These are phyloP conservation scores for Saturnispora kantuleensis DNA, from an alignment of 805 yeast genomes.

Conservation along the genomic window DNA sequence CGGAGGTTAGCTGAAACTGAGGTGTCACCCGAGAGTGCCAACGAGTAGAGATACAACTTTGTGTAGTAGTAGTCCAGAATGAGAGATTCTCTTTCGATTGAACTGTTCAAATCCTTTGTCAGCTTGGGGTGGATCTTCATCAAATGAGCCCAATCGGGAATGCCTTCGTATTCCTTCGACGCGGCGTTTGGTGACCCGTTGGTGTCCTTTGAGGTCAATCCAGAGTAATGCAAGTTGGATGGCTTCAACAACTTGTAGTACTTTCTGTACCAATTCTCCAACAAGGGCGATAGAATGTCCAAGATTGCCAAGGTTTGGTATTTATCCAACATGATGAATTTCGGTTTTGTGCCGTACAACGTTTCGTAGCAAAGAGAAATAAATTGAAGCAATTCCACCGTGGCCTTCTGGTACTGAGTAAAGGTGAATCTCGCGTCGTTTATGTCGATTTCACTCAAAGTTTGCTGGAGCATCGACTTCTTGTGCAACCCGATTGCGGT, in stretches of 20 bases:
- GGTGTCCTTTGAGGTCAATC: conserved; percentile 7
- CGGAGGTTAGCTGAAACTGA: conserved; percentile 26
- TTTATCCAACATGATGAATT: conserved; percentile 40
- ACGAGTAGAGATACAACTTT: conserved; percentile 71
- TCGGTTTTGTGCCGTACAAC: conserved; percentile 58
- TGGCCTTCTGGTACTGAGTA: conserved; percentile 59
- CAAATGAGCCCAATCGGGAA: conserved; percentile 13
- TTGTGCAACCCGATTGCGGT: conserved; percentile 76
- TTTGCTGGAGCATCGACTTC: conserved; percentile 65
- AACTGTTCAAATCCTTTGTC: conserved; percentile 29
- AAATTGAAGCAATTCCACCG: conserved; percentile 68
- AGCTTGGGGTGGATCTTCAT: conserved; percentile 28
- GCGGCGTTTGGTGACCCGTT: background rate
- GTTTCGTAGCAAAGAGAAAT: conserved; percentile 78
- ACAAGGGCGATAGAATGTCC: conserved; percentile 62
- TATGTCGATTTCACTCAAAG: conserved; percentile 56
- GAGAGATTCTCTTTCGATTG: conserved; percentile 58
- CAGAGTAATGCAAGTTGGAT: conserved; percentile 30
- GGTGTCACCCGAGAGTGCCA: conserved; percentile 53
- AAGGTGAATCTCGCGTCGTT: conserved; percentile 35
- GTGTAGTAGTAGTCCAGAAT: conserved; percentile 80
- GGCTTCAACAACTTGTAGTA: conserved; percentile 48
- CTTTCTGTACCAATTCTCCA: conserved; percentile 68
- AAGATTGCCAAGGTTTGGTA: conserved; percentile 63
- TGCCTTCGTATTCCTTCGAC: background rate